These are phyloP conservation scores for Rugosomyces carneus DNA, from an alignment of 1,284 basidiomycete species.

Conservation along the genomic window DNA sequence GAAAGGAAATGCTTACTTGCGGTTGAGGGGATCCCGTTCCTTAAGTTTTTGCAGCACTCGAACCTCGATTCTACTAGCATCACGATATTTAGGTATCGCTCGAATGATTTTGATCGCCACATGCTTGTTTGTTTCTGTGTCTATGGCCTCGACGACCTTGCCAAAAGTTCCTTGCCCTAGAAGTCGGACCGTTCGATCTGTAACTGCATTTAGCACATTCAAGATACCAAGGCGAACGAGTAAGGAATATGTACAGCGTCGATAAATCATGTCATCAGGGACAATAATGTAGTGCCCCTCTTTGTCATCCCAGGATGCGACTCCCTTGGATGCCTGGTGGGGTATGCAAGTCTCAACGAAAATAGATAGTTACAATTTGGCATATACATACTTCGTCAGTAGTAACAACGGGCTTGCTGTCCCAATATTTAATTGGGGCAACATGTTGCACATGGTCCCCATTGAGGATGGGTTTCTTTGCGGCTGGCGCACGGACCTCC, in stretches of 20 bases:
- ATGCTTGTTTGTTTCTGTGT: constrained; percentile 68
- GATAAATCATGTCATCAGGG: constrained; percentile 81
- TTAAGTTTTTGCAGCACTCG: constrained; percentile 90
- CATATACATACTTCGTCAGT: constrained; percentile 54
- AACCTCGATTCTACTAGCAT: constrained; percentile 98
- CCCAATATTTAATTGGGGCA: constrained; percentile 53
- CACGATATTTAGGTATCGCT: constrained; percentile 94
- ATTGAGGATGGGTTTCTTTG: constrained; percentile 51
- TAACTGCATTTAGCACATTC: constrained; percentile 19
- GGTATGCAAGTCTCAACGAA: constrained; percentile 21
- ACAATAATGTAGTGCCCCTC: constrained; percentile 94
- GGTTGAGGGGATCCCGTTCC: constrained; percentile 85
- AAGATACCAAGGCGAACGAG: constrained; percentile 10
- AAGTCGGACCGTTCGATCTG: constrained; percentile 86
- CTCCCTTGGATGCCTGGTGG: constrained; percentile 50
- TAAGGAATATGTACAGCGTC: constrained; percentile 58
- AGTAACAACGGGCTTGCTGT: constrained; percentile 51
- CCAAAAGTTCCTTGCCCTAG: constrained; percentile 99
- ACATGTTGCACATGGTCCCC: constrained; percentile 42
- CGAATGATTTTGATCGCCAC: constrained; percentile 99
- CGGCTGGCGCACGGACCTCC: constrained; percentile 55
- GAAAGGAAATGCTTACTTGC: constrained; percentile 59
- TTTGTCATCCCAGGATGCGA: constrained; percentile 82
- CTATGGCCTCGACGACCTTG: constrained; percentile 94
- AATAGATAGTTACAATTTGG: constrained; percentile 4